These are phyloP conservation scores for Castanea mollissima DNA, from an alignment of 306 rosid species.

Conservation along the genomic window DNA sequence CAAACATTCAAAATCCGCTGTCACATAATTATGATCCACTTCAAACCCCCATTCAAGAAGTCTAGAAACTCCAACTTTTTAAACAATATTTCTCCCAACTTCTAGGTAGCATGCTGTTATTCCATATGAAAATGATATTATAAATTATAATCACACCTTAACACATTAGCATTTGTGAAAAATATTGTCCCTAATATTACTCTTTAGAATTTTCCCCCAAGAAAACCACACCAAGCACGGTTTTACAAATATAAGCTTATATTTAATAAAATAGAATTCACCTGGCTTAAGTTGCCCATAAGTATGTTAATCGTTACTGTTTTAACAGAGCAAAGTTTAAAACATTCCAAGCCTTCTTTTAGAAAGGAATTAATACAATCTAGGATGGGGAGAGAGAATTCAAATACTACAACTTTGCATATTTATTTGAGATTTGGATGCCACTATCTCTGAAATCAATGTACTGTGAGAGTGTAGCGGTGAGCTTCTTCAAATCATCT, in stretches of 20 bases:
- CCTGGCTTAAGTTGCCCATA: too few species aligned
- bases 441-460: constrained; percentile 57
- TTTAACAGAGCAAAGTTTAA: not conserved
- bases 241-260: not conserved
- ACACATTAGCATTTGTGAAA: not conserved
- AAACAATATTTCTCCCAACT: too few species aligned
- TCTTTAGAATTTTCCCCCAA: too few species aligned
- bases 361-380: not conserved
- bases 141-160: too few species aligned
- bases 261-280: not conserved
- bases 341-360: not conserved
- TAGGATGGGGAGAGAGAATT: not conserved
- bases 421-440: constrained; percentile 33
- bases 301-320: not conserved
- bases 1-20: too few species aligned
- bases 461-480: constrained; percentile 64
- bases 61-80: too few species aligned
- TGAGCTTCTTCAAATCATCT: constrained; percentile 62
- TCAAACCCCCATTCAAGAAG: too few species aligned
- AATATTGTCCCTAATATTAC: too few species aligned
- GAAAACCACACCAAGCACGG: too few species aligned
- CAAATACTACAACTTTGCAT: constrained; percentile 55
- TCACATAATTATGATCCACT: too few species aligned
- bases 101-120: too few species aligned
- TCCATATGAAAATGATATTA: too few species aligned